These are phyloP conservation scores for Trametes cinnabarina DNA, from an alignment of 768 basidiomycete species.

Conservation along the genomic window DNA sequence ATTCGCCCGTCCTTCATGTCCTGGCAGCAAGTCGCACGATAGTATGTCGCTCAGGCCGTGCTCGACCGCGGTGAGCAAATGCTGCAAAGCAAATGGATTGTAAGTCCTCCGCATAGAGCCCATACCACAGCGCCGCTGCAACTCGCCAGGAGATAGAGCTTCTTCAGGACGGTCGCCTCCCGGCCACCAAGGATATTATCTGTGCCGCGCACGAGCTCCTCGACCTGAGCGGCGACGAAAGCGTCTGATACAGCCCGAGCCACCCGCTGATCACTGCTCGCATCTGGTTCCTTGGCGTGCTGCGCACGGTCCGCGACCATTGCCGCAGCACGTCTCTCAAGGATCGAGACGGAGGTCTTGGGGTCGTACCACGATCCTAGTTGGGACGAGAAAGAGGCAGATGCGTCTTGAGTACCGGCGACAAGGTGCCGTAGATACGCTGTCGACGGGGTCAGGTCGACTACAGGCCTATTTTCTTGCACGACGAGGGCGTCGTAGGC, in stretches of 20 bases:
- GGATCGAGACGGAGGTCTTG: slow-evolving; percentile 41
- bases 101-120: no score
- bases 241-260: slow-evolving; percentile 67
- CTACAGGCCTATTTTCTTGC: slow-evolving; percentile 25
- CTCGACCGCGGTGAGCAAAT: slow-evolving; percentile 58
- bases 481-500: slow-evolving; percentile 42
- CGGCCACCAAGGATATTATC: slow-evolving; percentile 7
- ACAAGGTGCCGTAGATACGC: slow-evolving; percentile 55
- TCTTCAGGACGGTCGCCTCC: slow-evolving; percentile 25
- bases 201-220: slow-evolving; percentile 43
- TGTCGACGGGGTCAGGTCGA: slow-evolving; percentile 46
- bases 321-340: slow-evolving; percentile 67
- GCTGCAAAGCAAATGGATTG: slow-evolving; percentile 38
- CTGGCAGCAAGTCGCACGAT: slow-evolving; percentile 46
- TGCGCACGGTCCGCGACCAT: slow-evolving; percentile 45
- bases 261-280: slow-evolving; percentile 55
- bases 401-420: background rate
- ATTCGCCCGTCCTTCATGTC: slow-evolving; percentile 31
- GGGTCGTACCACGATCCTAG: slow-evolving; percentile 36
- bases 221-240: slow-evolving; percentile 58
- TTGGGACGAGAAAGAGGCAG: background rate
- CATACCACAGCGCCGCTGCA: no score
- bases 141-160: slow-evolving; percentile 47
- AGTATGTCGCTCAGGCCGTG: slow-evolving; percentile 56
- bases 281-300: slow-evolving; percentile 43